These are phyloP conservation scores for Gillenia trifoliata DNA, from an alignment of 306 rosid species.

Conservation along the genomic window DNA sequence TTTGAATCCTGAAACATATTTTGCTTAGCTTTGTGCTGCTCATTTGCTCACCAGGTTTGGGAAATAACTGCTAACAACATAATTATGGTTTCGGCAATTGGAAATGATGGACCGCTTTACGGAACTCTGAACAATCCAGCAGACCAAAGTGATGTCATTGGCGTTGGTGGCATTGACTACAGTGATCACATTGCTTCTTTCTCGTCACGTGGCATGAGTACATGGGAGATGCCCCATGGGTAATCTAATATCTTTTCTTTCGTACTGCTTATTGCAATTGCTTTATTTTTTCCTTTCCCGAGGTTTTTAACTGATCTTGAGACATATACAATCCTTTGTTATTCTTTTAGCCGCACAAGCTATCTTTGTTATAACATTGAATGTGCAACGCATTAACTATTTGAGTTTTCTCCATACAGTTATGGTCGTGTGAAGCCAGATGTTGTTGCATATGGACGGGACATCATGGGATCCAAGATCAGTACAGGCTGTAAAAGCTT, in stretches of 20 bases:
- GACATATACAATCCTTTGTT: background rate
- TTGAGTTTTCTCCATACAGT: conserved; percentile 30
- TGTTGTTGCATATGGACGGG: conserved; percentile 95
- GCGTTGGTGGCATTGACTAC: conserved; percentile 97
- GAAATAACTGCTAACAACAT: conserved; percentile 95
- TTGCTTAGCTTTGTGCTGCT: conserved; percentile 21
- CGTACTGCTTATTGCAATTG: background rate
- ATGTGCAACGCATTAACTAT: background rate
- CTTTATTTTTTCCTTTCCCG: background rate
- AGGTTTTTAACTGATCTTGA: background rate
- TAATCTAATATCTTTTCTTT: conserved; percentile 21
- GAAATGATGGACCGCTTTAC: conserved; percentile 97
- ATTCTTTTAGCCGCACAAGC: background rate
- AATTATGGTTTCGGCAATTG: conserved; percentile 98
- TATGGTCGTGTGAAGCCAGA: conserved; percentile 98
- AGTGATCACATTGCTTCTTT: conserved; percentile 98
- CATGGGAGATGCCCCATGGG: conserved; percentile 99
- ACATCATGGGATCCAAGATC: conserved; percentile 95
- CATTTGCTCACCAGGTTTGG: conserved; percentile 69
- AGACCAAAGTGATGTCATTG: conserved; percentile 93
- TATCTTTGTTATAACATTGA: conserved; percentile 12
- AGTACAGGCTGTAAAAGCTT: conserved; percentile 95
- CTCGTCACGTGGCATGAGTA: conserved; percentile 99
- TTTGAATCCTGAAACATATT: background rate
- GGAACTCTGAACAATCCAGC: conserved; percentile 98